Conservation (phyloP, 192 early-diverging fungal species). For the Thamnidium elegans region DNA sequence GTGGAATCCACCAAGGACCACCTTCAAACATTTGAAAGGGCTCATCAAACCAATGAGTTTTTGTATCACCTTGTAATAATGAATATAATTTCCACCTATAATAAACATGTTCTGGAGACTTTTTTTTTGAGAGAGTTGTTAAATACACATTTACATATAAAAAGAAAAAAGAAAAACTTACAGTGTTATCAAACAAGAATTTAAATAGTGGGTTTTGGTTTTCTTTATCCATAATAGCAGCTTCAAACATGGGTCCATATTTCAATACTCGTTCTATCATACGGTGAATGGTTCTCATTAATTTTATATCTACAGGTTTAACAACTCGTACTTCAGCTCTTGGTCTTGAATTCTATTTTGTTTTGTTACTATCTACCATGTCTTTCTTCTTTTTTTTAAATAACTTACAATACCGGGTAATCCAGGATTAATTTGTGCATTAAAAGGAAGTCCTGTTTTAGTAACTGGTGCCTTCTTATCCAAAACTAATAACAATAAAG, state of each 20-base stretch:
- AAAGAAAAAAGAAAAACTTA: slow-evolving; percentile 30
- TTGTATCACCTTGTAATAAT: slow-evolving; percentile 79
- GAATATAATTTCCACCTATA: slow-evolving; percentile 94
- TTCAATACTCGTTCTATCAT: slow-evolving; percentile 75
- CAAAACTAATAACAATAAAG: slow-evolving; percentile 28
- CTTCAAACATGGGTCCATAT: slow-evolving; percentile 73
- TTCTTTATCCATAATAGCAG: slow-evolving; percentile 61
- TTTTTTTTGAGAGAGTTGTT: not conserved
- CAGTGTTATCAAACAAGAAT: slow-evolving; percentile 73
- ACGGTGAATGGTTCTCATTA: slow-evolving; percentile 74
- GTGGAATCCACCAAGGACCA: slow-evolving; percentile 85
- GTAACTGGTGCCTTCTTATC: slow-evolving; percentile 25
- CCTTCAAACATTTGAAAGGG: slow-evolving; percentile 87
- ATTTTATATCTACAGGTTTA: slow-evolving; percentile 53
- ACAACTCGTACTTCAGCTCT: slow-evolving; percentile 65
- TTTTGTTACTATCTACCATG: not conserved
- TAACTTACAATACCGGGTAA: slow-evolving; percentile 8
- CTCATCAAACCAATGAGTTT: slow-evolving; percentile 64
- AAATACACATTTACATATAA: not conserved
- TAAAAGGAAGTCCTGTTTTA: slow-evolving; percentile 55
- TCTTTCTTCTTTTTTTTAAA: not conserved
- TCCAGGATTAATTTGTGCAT: slow-evolving; percentile 48
- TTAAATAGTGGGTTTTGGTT: slow-evolving; percentile 59
- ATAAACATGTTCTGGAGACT: slow-evolving; percentile 77
- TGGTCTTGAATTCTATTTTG: slow-evolving; percentile 32